Evolutionary conservation across 305 asterid species (phyloP).

Genomic region (Fraxinus albicans): DNA sequence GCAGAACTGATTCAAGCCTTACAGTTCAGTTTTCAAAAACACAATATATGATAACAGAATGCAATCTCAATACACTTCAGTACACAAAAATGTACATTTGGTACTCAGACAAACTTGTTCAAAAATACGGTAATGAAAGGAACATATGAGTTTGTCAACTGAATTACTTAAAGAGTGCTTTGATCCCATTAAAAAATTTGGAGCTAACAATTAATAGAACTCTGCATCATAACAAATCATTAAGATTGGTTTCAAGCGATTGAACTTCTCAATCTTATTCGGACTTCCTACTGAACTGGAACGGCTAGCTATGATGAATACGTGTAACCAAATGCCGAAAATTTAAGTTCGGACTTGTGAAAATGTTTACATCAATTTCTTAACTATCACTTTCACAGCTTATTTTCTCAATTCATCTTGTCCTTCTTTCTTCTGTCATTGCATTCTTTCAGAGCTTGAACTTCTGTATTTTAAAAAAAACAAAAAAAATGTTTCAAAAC

Average conservation of each 20-base stretch:
- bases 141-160: neutral
- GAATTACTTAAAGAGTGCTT: neutral
- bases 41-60: neutral
- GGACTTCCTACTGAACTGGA: neutral
- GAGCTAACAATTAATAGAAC: neutral
- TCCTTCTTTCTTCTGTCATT: constrained; percentile 47
- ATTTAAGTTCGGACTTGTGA: neutral
- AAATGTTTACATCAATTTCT: neutral
- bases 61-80: neutral
- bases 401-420: constrained; percentile 20
- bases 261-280: neutral
- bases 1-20: neutral
- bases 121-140: neutral
- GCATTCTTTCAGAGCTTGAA: constrained; percentile 76
- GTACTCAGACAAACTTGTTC: neutral
- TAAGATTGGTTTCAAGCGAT: neutral
- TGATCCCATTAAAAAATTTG: neutral
- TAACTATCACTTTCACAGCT: neutral
- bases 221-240: neutral
- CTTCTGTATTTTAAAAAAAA: constrained; percentile 40
- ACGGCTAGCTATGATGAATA: neutral
- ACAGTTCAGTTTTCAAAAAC: neutral
- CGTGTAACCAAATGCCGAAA: neutral
- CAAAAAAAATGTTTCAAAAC: neutral
- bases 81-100: neutral